Base-by-base conservation (phyloP, 2,329 filamentous ascomycete genomes). In the Aspergillus floridensis region DNA sequence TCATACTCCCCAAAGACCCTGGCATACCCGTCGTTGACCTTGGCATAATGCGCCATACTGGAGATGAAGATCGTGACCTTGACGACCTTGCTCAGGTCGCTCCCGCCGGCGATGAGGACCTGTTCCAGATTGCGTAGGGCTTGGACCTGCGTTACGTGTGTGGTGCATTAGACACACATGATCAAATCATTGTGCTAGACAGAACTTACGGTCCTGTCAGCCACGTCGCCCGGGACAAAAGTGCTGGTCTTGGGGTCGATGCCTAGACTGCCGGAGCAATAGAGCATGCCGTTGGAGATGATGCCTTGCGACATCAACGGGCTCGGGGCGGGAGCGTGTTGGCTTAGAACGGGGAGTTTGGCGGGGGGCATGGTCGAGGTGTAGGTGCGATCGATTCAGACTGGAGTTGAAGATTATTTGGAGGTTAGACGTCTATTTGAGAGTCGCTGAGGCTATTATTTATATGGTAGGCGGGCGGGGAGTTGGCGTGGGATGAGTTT, bases 301-400 rank as follows among this genome's bases (percentile, higher is more conserved):
- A 70, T 65, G 2, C 63, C 69, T 41, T 72, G 70, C 7, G 66
- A 68, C 51, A 71, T 61, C 35, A 69, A 57, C 8, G 64, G 59
- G 35, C 29, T 51, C 1, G 67, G 68, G 19, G 65, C 64, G 22
- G 68, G 61, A 7, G 67, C 69, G 26, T 66, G 58, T 2, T 44
- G 44, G 52, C 26, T 59, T 10, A 58, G 41, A 10, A 62, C 24
- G 11, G 54, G 26, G 26, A 12, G n/a, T 22, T 54, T 59, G 29
- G 49, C 38, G 24, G 56, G n/a, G 3, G 59, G 14, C 59, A 61
- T 61, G 7, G 14, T 58, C 50, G 35, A 44, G 16, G 16, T 7
- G 16, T n/a, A 4, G 38, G 16, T 16, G 32, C 10, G 32, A 35
- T 35, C 7, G 26, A 29, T 29, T 8, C 1, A 29, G 5, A 8